phyloP scores from a whole-genome alignment of 768 basidiomycete species.

The Clavaria fumosa region DNA sequence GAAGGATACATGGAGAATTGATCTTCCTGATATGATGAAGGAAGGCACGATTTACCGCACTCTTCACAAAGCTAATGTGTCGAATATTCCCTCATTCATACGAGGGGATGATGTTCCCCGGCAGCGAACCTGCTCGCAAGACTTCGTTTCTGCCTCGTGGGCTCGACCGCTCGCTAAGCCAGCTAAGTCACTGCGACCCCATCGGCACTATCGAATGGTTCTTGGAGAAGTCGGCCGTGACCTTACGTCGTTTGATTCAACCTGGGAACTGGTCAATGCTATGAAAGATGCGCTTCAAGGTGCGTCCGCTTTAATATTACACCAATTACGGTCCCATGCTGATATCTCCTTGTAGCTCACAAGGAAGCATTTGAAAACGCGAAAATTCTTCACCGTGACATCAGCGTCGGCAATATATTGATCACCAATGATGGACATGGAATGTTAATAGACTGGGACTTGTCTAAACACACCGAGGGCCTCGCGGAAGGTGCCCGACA shows the following conservation, averaged over 20 bases:
- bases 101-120: constrained; percentile 1
- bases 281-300: constrained; percentile 4
- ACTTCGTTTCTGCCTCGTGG: not conserved
- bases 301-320: not conserved
- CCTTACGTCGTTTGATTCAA: not conserved
- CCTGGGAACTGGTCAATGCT: not conserved
- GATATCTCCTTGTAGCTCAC: not conserved
- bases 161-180: not conserved
- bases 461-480: constrained; percentile 2
- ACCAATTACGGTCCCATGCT: not conserved
- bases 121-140: not conserved
- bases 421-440: constrained; percentile 1
- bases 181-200: not conserved
- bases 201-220: not conserved
- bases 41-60: constrained; percentile 1
- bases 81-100: not conserved
- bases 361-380: not conserved
- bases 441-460: constrained; percentile 8
- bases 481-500: not conserved
- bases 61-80: not conserved
- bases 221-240: not conserved
- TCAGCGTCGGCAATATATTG: not conserved
- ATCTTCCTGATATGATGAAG: not conserved
- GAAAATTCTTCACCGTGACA: not conserved
- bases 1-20: constrained; percentile 8